phyloP scores from a whole-genome alignment of 2,329 filamentous ascomycete genomes.

The Proliferodiscus dingleyae region DNA sequence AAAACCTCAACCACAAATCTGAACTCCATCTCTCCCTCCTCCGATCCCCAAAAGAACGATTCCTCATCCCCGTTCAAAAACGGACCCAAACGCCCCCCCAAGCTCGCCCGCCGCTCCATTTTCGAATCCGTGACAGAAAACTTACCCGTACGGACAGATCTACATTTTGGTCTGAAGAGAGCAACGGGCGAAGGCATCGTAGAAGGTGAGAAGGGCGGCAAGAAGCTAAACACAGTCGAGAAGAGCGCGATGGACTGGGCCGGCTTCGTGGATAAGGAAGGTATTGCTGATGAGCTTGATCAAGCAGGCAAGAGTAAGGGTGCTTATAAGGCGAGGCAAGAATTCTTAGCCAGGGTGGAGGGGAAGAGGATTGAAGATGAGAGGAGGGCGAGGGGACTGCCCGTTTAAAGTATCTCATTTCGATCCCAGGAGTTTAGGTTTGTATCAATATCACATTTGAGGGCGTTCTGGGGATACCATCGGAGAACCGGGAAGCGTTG shows the following conservation, averaged over 20 bases:
- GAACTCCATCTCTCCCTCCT: slow-evolving; percentile 31
- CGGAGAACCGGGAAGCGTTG: too few relatives aligned
- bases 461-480: too few relatives aligned
- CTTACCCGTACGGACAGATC: slow-evolving; percentile 44
- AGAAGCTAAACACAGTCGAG: slow-evolving; percentile 66
- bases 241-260: slow-evolving; percentile 72
- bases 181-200: slow-evolving; percentile 22
- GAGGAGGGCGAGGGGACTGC: slow-evolving; percentile 42
- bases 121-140: slow-evolving; percentile 55
- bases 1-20: slow-evolving; percentile 22
- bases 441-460: too few relatives aligned
- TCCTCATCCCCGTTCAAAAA: too few relatives aligned
- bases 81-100: slow-evolving; percentile 28
- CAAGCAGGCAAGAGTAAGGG: slow-evolving; percentile 61
- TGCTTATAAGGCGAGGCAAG: slow-evolving; percentile 57
- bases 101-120: slow-evolving; percentile 44
- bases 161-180: slow-evolving; percentile 50
- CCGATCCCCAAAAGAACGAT: slow-evolving; percentile 1
- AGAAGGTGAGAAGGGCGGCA: slow-evolving; percentile 45
- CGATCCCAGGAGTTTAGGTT: too few relatives aligned
- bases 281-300: slow-evolving; percentile 63
- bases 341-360: slow-evolving; percentile 62
- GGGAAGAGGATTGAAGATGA: slow-evolving; percentile 57
- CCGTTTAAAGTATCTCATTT: too few relatives aligned
- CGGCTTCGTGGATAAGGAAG: slow-evolving; percentile 65